phyloP scores from a whole-genome alignment of 768 basidiomycete species.

The Tricholoma flavovirens region DNA sequence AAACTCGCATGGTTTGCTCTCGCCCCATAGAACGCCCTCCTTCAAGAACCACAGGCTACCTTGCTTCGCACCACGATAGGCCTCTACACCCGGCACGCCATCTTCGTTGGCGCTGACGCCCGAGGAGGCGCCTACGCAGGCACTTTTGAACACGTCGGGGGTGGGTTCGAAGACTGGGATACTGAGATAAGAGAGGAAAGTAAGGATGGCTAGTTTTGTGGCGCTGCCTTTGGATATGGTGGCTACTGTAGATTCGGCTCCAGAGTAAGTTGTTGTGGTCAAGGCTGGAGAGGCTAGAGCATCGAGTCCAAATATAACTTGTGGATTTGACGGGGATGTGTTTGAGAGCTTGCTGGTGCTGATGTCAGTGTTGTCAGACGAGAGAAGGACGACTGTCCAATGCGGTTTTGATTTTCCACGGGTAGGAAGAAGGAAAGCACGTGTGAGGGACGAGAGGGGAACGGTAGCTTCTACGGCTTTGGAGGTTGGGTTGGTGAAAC shows the following conservation, averaged over 20 bases:
- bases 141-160: conserved; percentile 50
- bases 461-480: conserved; percentile 44
- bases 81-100: conserved; percentile 59
- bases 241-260: conserved; percentile 19
- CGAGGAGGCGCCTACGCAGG: conserved; percentile 30
- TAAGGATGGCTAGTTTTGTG: conserved; percentile 43
- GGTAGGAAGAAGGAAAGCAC: conserved; percentile 70
- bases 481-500: conserved; percentile 46
- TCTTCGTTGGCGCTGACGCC: conserved; percentile 31
- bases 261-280: conserved; percentile 34
- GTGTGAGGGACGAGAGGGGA: conserved; percentile 43
- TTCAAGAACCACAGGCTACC: conserved; percentile 70
- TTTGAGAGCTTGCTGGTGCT: conserved; percentile 30
- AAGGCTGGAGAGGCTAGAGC: conserved; percentile 42
- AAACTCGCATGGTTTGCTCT: conserved; percentile 73
- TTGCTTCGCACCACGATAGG: conserved; percentile 64
- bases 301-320: conserved; percentile 70
- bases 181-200: conserved; percentile 46
- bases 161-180: conserved; percentile 44
- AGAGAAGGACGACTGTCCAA: conserved; percentile 65
- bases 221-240: conserved; percentile 45
- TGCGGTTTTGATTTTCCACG: conserved; percentile 67
- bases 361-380: conserved; percentile 47
- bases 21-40: conserved; percentile 66
- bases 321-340: conserved; percentile 33